These are phyloP conservation scores for Paramarasmius palmivorus DNA, from an alignment of 1,284 basidiomycete genomes.

Conservation along the genomic window DNA sequence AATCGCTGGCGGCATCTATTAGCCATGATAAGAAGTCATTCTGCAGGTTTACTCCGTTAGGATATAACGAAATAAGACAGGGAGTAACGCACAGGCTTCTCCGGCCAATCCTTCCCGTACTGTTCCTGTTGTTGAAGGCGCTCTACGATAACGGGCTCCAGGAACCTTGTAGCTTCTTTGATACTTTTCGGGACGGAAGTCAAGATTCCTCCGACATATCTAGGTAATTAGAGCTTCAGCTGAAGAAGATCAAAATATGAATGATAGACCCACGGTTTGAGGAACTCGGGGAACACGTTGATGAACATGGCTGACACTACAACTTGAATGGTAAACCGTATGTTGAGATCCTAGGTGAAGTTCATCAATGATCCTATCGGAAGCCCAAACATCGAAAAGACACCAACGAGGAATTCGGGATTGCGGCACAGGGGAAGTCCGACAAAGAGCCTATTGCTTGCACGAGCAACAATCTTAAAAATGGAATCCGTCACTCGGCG, in stretches of 20 bases:
- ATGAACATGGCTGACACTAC: neutral
- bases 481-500: neutral
- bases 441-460: constrained; percentile 28
- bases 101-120: constrained; percentile 13
- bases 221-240: neutral
- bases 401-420: neutral
- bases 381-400: neutral
- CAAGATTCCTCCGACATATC: neutral
- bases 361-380: neutral
- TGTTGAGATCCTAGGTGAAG: constrained; percentile 8
- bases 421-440: constrained; percentile 28
- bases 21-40: constrained; percentile 14
- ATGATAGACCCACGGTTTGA: constrained; percentile 8
- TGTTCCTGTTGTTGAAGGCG: constrained; percentile 8
- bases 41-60: neutral
- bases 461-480: no score
- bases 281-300: constrained; percentile 4
- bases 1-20: neutral
- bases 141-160: constrained; percentile 2
- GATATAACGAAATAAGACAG: neutral
- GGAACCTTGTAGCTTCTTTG: neutral
- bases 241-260: neutral
- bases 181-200: neutral
- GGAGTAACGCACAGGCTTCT: constrained; percentile 8
- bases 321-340: constrained; percentile 9